phyloP scores from a whole-genome alignment of 1,139 yeast genomes.

The Meyerozyma athensensis region DNA sequence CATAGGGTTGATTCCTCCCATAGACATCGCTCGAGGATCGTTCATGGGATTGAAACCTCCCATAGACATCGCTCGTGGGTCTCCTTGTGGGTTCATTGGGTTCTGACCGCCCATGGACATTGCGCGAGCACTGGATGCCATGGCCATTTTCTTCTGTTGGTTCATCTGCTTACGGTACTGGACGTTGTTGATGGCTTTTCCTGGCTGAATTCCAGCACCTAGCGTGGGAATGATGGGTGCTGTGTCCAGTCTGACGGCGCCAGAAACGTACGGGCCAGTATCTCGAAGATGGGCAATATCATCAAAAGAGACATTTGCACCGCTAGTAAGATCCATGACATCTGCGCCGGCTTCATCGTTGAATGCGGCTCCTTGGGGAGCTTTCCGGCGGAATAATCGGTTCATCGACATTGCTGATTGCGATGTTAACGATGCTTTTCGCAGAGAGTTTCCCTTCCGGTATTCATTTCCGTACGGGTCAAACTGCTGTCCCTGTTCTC shows the following conservation, averaged over 20 bases:
- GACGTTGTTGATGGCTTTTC: conserved; percentile 36
- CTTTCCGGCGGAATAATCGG: conserved; percentile 42
- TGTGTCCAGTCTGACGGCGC: conserved; percentile 43
- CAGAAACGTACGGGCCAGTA: conserved; percentile 56
- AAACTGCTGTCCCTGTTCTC: conserved; percentile 1
- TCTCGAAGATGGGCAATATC: conserved; percentile 62
- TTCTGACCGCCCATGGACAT: conserved; percentile 35
- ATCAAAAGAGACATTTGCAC: conserved; percentile 50
- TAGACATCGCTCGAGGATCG: conserved; percentile 8
- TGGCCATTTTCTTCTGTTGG: conserved; percentile 57
- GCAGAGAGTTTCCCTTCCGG: conserved; percentile 11
- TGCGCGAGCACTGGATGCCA: conserved; percentile 45
- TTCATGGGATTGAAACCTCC: conserved; percentile 8
- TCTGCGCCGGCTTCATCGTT: conserved; percentile 54
- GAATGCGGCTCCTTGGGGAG: conserved; percentile 22
- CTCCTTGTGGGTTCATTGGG: conserved; percentile 26
- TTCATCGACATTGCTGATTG: conserved; percentile 34
- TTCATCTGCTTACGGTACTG: conserved; percentile 69
- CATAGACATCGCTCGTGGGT: conserved; percentile 54
- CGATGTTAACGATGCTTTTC: conserved; percentile 43
- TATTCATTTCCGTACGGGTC: conserved; percentile 1
- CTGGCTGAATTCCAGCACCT: conserved; percentile 18
- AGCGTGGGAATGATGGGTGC: conserved; percentile 73
- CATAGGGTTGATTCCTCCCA: background rate
- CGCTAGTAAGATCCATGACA: conserved; percentile 36